Base-by-base conservation (phyloP, 192 early-diverging fungal genomes). In the Paraglomus occultum region DNA sequence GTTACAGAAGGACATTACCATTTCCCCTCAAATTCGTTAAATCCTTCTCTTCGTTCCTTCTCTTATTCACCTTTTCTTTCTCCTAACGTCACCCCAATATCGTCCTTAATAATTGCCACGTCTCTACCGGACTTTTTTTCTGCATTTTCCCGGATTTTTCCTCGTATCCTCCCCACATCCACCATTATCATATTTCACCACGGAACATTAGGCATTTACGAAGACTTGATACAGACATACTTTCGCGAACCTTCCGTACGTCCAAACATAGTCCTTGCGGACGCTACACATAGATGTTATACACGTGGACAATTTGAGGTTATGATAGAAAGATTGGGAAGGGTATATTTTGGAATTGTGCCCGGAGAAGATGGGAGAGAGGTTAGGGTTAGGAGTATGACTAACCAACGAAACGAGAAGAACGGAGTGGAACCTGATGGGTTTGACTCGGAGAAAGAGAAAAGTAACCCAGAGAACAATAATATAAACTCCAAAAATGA, bases 231-330 rank as follows among this genome's bases (percentile, higher is more conserved):
- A 47, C 20, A 43, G 49, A 31, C 45, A 15, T 64, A 40, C 49
- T 64, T 46, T 46, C 5, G 31, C 15, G 44, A 64, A 15, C 45
- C 45, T 48, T 22, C 23, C 14, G 15, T 23, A 12, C 45, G 62
- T 15, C 62, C 62, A 64, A 64, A 64, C 44, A 47, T 64, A 47
- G 17, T 64, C 15, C 45, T 64, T 14, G 62, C 22, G 8, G n/a
- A 15, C 22, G 14, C 43, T 14, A 18, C 62, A 20, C 62, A 64
- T 64, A n/a, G 22, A 22, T 17, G 8, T 64, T 46, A 47, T 47
- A 64, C 31, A 10, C 20, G 45, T 64, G n/a, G 15, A 15, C 45
- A 46, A 64, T 64, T 64, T 48, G 44, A 49, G 14, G 20, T 64
- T 14, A 17, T 48, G 9, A 11, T 48, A 31, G 20, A n/a, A 3